Percentiles rank a stretch among this genome's conserved stretches.
Evolutionary conservation across 2,329 filamentous ascomycete genomes (phyloP).

Genomic region (Aspergillus flavus): DNA sequence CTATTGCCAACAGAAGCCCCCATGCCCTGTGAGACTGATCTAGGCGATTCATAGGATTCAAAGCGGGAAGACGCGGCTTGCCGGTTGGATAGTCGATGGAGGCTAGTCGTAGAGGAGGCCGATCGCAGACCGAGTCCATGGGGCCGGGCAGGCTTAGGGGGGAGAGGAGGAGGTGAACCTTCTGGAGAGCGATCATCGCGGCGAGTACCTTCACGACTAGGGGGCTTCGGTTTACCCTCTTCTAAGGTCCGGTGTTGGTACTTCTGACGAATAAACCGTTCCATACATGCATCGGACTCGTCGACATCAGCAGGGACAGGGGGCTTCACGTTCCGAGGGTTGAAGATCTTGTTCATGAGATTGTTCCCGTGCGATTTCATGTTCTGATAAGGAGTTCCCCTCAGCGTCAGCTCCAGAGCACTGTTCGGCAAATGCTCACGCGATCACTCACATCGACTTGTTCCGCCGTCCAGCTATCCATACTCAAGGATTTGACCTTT

Average conservation of each 20-base stretch:
- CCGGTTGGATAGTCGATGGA: slow-evolving; percentile 61
- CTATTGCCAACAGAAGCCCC: slow-evolving; percentile 64
- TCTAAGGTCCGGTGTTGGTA: slow-evolving; percentile 71
- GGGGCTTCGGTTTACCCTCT: slow-evolving; percentile 47
- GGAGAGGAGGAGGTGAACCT: slow-evolving; percentile 59
- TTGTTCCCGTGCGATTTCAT: slow-evolving; percentile 93
- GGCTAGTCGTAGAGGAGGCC: slow-evolving; percentile 70
- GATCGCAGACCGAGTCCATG: slow-evolving; percentile 68
- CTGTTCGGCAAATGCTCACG: not conserved
- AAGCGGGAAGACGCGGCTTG: slow-evolving; percentile 43
- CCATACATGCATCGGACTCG: slow-evolving; percentile 91
- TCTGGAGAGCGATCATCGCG: slow-evolving; percentile 58
- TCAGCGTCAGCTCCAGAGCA: not conserved
- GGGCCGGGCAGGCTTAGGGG: slow-evolving; percentile 62
- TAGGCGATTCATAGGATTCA: slow-evolving; percentile 26
- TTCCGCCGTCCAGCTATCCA: slow-evolving; percentile 96
- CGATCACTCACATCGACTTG: slow-evolving; percentile 80
- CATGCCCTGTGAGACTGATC: slow-evolving; percentile 54
- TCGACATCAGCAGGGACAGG: slow-evolving; percentile 87
- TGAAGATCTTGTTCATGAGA: slow-evolving; percentile 84
- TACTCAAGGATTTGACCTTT: slow-evolving; percentile 97
- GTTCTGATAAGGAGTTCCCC: slow-evolving; percentile 57
- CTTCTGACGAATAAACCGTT: slow-evolving; percentile 91
- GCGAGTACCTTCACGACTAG: slow-evolving; percentile 58
- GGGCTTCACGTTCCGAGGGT: slow-evolving; percentile 79